Evolutionary conservation across 371 early-diverging fungal genomes (phyloP).

Genomic region (Actinomortierella ambigua): DNA sequence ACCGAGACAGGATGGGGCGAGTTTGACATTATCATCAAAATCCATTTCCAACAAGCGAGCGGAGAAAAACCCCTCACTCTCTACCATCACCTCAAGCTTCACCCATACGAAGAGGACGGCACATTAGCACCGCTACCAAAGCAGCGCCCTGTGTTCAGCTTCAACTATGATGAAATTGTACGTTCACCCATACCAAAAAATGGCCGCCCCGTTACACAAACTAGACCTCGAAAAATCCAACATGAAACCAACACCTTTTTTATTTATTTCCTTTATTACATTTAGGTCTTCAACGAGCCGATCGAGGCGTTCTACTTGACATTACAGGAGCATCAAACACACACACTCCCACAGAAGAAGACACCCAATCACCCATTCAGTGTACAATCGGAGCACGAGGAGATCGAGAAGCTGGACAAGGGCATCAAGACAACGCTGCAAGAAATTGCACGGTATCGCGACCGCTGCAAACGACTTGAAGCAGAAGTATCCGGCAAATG

Average conservation of each 20-base stretch:
- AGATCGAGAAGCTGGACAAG: slow-evolving; percentile 39
- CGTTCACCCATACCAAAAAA: slow-evolving; percentile 4
- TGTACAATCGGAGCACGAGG: slow-evolving; percentile 46
- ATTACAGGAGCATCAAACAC: slow-evolving; percentile 59
- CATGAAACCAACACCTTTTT: too few relatives aligned
- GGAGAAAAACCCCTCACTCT: slow-evolving; percentile 83
- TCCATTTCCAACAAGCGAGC: slow-evolving; percentile 78
- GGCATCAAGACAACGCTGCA: slow-evolving; percentile 32
- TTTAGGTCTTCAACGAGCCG: slow-evolving; percentile 86
- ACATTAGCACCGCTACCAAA: slow-evolving; percentile 72
- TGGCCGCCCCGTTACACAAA: not conserved
- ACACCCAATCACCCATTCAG: slow-evolving; percentile 53
- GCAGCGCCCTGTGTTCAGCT: slow-evolving; percentile 76
- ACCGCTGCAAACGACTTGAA: slow-evolving; percentile 36
- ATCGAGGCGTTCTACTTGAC: slow-evolving; percentile 80
- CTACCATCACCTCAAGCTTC: slow-evolving; percentile 84
- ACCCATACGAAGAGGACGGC: slow-evolving; percentile 75
- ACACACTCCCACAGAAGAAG: slow-evolving; percentile 50
- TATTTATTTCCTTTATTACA: not conserved
- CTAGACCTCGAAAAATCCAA: not conserved
- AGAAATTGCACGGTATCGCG: slow-evolving; percentile 31
- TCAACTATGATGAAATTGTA: slow-evolving; percentile 84
- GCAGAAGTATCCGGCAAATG: slow-evolving; percentile 28
- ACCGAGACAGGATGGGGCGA: slow-evolving; percentile 99
- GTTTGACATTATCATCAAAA: slow-evolving; percentile 94